These are phyloP conservation scores for Cladosporium sp. DNA, from an alignment of 2,329 filamentous ascomycete genomes.

Conservation along the genomic window DNA sequence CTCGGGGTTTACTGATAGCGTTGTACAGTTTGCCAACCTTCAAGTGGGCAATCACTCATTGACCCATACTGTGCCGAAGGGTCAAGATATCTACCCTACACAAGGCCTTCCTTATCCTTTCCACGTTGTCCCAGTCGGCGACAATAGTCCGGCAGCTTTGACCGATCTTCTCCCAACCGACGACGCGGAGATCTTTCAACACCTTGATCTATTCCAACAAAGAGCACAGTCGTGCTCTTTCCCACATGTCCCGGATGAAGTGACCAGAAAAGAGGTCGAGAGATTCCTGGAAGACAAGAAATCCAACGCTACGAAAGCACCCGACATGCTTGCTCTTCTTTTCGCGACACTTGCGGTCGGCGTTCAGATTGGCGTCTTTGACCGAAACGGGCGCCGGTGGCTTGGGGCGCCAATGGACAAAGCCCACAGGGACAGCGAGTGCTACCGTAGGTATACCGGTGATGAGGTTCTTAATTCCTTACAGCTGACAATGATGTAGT, in stretches of 20 bases:
- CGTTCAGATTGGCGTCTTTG: conserved; percentile 42
- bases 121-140: conserved; percentile 36
- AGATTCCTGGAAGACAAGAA: conserved; percentile 38
- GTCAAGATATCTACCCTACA: conserved; percentile 39
- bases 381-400: conserved; percentile 38
- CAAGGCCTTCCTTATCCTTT: conserved; percentile 40
- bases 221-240: conserved; percentile 42
- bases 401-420: conserved; percentile 32
- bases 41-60: conserved; percentile 39
- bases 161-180: conserved; percentile 36
- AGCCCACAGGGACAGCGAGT: conserved; percentile 36
- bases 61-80: conserved; percentile 39
- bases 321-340: conserved; percentile 46
- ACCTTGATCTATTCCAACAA: conserved; percentile 39
- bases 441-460: conserved; percentile 39
- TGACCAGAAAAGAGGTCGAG: conserved; percentile 41
- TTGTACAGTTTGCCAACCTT: conserved; percentile 37
- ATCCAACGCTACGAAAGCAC: conserved; percentile 40
- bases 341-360: conserved; percentile 46
- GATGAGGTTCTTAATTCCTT: background rate
- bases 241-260: conserved; percentile 41
- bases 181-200: conserved; percentile 36
- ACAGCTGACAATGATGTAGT: conserved; percentile 31
- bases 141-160: conserved; percentile 19
- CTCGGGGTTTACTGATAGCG: conserved; percentile 12